These are phyloP conservation scores for Gossypioides kirkii DNA, from an alignment of 345 rosid genomes.

Conservation along the genomic window DNA sequence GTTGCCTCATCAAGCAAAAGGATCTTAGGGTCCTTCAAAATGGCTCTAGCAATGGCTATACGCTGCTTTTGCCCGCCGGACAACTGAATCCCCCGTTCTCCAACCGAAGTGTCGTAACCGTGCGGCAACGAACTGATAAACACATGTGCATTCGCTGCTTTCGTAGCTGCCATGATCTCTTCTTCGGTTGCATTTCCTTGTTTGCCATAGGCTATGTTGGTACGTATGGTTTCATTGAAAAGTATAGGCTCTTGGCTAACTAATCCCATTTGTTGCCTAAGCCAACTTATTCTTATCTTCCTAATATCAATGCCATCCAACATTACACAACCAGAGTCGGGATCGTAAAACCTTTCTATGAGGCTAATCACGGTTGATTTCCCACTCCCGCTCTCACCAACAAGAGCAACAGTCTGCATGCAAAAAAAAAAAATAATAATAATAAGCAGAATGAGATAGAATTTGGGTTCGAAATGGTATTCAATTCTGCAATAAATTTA, in stretches of 20 bases:
- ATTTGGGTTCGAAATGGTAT: not conserved
- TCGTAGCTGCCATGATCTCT: constrained; percentile 52
- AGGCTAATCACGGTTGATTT: constrained; percentile 69
- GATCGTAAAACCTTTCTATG: constrained; percentile 67
- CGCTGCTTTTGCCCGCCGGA: constrained; percentile 74
- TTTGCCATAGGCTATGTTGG: constrained; percentile 60
- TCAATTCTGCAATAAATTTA: not conserved
- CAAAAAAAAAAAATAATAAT: not conserved
- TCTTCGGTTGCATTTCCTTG: constrained; percentile 43
- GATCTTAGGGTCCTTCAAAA: constrained; percentile 49
- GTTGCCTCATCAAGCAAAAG: constrained; percentile 62
- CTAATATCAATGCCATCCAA: constrained; percentile 39
- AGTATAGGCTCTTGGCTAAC: constrained; percentile 74
- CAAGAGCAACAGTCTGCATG: constrained; percentile 60
- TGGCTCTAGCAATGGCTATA: constrained; percentile 59
- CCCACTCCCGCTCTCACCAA: constrained; percentile 76
- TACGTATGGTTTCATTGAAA: constrained; percentile 60
- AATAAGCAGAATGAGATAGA: not conserved
- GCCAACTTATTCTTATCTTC: constrained; percentile 47
- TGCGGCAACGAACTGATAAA: constrained; percentile 60
- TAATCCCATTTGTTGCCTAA: constrained; percentile 68
- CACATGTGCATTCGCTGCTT: constrained; percentile 55
- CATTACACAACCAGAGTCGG: constrained; percentile 47
- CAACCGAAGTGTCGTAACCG: constrained; percentile 57
- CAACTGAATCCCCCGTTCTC: constrained; percentile 66